Base-by-base conservation (phyloP, 2,329 filamentous ascomycete species). In the Sphaerostilbella broomeana region DNA sequence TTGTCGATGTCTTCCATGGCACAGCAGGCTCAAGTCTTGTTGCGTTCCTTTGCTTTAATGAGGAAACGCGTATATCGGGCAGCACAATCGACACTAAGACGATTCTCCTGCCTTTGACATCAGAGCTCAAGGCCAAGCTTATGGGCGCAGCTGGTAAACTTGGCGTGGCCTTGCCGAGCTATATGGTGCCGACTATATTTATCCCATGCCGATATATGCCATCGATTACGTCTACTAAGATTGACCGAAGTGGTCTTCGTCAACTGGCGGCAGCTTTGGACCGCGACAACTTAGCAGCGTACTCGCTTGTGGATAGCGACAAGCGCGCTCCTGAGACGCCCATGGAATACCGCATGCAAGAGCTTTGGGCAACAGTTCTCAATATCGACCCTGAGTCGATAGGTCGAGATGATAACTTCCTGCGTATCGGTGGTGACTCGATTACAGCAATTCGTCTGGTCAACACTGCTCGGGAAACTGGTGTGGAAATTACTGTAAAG, bases 271-370 rank as follows among this genome's bases (percentile, higher is more conserved):
- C 22, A n/a, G 11, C 17, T 7, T 40, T 43, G 7, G 19, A 20
- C 11, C 33, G 15, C 10, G 36, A 38, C 15, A 36, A 46, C 13
- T 28, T 52, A 8, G 43, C 33, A 10, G 15, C 34, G 6, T 50
- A 52, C 28, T 43, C 51, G 2, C 46, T 54, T 4, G 53, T 58
- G 32, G 35, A 52, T n/a, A 49, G 43, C 11, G 46, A 43, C 22
- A 44, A 38, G 27, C 41, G 42, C 3, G n/a, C 18, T 15, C 41
- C 44, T 11, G 24, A 35, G 26, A 47, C 50, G 5, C 46, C 50
- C 17, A 43, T 50, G 13, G 49, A 55, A 41, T 9, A 18, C 8
- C 42, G 26, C 7, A 28, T 51, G 6, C 47, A 49, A 17, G n/a
- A 36, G 11, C 22, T 47, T 6, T 52, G 49, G 49, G 36, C 43